Evolutionary conservation across 1,139 yeast species (phyloP).

Genomic region (Lizanozyma gosingica): DNA sequence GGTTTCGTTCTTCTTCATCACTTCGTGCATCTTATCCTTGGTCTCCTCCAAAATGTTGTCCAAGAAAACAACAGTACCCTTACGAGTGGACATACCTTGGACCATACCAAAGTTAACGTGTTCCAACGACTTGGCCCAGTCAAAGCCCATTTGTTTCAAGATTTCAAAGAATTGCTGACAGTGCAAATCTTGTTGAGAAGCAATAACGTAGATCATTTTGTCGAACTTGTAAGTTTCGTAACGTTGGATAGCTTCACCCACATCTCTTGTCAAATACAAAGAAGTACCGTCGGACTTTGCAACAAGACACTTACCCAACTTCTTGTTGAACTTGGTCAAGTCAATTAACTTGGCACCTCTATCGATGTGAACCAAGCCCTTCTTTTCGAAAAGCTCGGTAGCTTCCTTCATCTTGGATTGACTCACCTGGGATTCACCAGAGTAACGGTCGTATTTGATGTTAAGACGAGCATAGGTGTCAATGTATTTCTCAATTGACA

Average conservation of each 20-base stretch:
- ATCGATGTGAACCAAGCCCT: slow-evolving; percentile 73
- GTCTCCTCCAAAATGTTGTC: slow-evolving; percentile 93
- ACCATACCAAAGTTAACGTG: slow-evolving; percentile 98
- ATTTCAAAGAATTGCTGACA: slow-evolving; percentile 92
- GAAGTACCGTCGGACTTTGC: slow-evolving; percentile 96
- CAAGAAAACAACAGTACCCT: slow-evolving; percentile 95
- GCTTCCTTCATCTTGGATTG: slow-evolving; percentile 65
- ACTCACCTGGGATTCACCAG: slow-evolving; percentile 94
- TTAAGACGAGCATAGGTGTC: slow-evolving; percentile 88
- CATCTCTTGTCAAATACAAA: slow-evolving; percentile 89
- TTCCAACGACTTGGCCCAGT: slow-evolving; percentile 73
- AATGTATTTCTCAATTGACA: slow-evolving; percentile 79
- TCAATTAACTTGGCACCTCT: slow-evolving; percentile 89
- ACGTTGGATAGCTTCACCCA: slow-evolving; percentile 95
- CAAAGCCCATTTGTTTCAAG: slow-evolving; percentile 82
- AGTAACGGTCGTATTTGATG: slow-evolving; percentile 76
- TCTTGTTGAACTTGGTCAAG: slow-evolving; percentile 78
- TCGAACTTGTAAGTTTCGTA: slow-evolving; percentile 78
- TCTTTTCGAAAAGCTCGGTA: slow-evolving; percentile 51
- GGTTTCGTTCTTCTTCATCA: slow-evolving; percentile 86
- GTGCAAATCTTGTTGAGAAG: slow-evolving; percentile 93
- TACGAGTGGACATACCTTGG: slow-evolving; percentile 96
- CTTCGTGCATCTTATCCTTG: slow-evolving; percentile 92
- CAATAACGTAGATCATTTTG: slow-evolving; percentile 93
- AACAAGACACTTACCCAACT: slow-evolving; percentile 87